Percentiles rank a stretch among this genome's conserved stretches.
These are phyloP conservation scores for Epichloe typhina DNA, from an alignment of 2,329 filamentous ascomycete genomes.

Conservation along the genomic window DNA sequence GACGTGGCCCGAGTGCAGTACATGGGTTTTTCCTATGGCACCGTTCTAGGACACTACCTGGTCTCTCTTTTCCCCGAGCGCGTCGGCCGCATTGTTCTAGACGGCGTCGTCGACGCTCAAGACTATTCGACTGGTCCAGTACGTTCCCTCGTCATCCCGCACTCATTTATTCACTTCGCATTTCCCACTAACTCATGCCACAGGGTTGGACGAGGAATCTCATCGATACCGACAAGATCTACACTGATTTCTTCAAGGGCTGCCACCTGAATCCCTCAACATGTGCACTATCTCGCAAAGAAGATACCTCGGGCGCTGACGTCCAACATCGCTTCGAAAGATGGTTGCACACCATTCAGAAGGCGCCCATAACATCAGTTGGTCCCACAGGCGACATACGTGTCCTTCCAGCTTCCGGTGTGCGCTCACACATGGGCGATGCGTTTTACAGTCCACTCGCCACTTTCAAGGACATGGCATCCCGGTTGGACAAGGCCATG, in stretches of 20 bases:
- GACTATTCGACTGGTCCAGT: conserved; percentile 18
- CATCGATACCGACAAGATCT: conserved; percentile 17
- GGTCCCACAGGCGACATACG: conserved; percentile 6
- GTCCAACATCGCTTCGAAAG: conserved; percentile 12
- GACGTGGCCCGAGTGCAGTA: conserved; percentile 23
- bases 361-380: conserved; percentile 11
- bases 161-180: not conserved
- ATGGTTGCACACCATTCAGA: conserved; percentile 12
- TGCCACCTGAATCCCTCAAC: conserved; percentile 15
- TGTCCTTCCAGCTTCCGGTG: conserved; percentile 13
- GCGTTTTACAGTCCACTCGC: conserved; percentile 17
- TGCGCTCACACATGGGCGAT: conserved; percentile 9
- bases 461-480: conserved; percentile 6
- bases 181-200: not conserved
- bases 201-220: conserved; percentile 19
- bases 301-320: conserved; percentile 3
- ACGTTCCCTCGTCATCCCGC: conserved; percentile 5
- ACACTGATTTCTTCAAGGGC: conserved; percentile 16
- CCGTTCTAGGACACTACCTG: conserved; percentile 12
- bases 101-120: conserved; percentile 17
- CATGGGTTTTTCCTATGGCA: conserved; percentile 32
- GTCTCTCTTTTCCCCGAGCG: conserved; percentile 14
- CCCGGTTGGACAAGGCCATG: conserved; percentile 2
- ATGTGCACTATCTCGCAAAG: conserved; percentile 1
- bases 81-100: conserved; percentile 24